These are phyloP conservation scores for Acacia concinna DNA, from an alignment of 331 rosid genomes.

Conservation along the genomic window DNA sequence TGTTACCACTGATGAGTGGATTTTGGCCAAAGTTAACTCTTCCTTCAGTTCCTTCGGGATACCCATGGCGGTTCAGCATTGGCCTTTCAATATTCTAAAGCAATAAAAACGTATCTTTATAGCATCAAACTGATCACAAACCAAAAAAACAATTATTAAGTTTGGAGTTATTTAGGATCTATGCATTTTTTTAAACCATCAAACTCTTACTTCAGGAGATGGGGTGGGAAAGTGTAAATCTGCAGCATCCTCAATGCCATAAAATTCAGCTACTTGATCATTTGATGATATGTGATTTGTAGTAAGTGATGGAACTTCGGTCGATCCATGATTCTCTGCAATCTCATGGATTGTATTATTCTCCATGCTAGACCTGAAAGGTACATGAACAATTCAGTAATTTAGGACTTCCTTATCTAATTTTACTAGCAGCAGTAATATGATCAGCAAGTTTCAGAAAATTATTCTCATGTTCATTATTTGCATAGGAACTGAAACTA, in stretches of 20 bases:
- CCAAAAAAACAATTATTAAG: neutral
- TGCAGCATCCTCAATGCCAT: conserved; percentile 17
- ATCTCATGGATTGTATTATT: conserved; percentile 29
- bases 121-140: neutral
- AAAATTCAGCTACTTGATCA: conserved; percentile 60
- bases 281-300: conserved; percentile 55
- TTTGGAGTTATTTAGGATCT: neutral
- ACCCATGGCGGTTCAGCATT: neutral
- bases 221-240: conserved; percentile 34
- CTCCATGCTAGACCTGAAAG: conserved; percentile 53
- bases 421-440: neutral
- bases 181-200: neutral
- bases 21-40: conserved; percentile 9
- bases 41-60: neutral
- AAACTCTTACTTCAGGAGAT: conserved; percentile 44
- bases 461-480: no score
- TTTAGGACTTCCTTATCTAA: neutral
- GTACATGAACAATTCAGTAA: neutral
- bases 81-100: conserved; percentile 34
- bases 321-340: neutral
- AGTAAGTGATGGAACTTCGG: conserved; percentile 66
- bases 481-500: neutral
- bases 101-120: neutral
- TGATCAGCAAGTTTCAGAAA: no score
- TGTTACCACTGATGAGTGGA: conserved; percentile 38